Conservation (phyloP, 257 asterid species). For the Agastache rugosa region DNA sequence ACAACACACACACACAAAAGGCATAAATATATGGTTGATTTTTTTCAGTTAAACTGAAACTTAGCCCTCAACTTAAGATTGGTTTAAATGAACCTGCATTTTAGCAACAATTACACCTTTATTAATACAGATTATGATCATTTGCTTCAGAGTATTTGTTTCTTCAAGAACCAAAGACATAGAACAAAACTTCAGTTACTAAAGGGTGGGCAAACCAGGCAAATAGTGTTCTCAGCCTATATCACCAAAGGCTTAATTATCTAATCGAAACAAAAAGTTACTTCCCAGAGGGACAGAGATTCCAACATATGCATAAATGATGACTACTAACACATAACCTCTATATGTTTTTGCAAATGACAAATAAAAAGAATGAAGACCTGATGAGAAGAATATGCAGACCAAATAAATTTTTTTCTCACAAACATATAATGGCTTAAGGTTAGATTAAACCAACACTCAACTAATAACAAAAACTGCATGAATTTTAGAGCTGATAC, state of each 20-base stretch:
- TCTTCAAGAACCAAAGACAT: not conserved
- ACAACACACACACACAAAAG: too few species aligned
- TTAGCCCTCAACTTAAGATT: not conserved
- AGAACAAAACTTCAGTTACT: constrained; percentile 26
- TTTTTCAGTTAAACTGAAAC: not conserved
- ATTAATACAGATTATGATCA: constrained; percentile 3
- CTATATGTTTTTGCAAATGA: constrained; percentile 3
- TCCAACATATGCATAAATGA: constrained; percentile 20
- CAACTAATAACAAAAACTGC: constrained; percentile 53
- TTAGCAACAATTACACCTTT: not conserved
- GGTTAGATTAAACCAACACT: constrained; percentile 40
- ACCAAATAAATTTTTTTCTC: constrained; percentile 7
- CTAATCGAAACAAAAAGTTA: not conserved
- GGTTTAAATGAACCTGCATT: not conserved
- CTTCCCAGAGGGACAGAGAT: not conserved
- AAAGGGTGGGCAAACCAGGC: constrained; percentile 2
- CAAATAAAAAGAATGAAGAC: constrained; percentile 17
- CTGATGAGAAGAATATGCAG: constrained; percentile 25
- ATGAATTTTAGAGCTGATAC: constrained; percentile 97
- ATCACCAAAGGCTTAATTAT: not conserved
- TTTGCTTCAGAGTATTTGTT: constrained; percentile 4
- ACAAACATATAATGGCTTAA: constrained; percentile 33
- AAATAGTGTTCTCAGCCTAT: constrained; percentile 1
- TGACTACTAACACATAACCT: constrained; percentile 16
- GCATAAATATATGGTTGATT: too few species aligned